These are phyloP conservation scores for Draba incana DNA, from an alignment of 345 rosid species.

Conservation along the genomic window DNA sequence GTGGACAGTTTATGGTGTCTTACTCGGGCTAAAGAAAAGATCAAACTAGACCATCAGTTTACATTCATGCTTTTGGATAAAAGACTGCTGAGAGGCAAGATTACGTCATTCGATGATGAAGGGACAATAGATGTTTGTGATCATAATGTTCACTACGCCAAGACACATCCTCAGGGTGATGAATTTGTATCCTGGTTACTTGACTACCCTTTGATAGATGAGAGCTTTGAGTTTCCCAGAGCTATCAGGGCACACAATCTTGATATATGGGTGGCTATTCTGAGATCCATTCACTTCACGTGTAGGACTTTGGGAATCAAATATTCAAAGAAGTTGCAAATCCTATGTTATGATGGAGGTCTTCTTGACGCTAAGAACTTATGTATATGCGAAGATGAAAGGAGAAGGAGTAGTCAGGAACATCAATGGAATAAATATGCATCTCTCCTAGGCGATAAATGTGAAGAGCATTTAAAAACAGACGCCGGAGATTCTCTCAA, in stretches of 20 bases:
- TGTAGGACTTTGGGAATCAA: not conserved
- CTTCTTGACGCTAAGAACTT: not conserved
- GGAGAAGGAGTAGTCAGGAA: not conserved
- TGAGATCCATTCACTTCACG: slow-evolving; percentile 18
- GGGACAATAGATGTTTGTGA: slow-evolving; percentile 27
- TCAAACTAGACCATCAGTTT: slow-evolving; percentile 25
- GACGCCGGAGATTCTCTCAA: not conserved
- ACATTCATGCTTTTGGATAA: slow-evolving; percentile 37
- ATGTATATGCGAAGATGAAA: slow-evolving; percentile 12
- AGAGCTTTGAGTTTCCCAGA: slow-evolving; percentile 6
- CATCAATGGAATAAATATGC: slow-evolving; percentile 27
- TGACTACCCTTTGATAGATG: slow-evolving; percentile 6
- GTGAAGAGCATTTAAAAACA: not conserved
- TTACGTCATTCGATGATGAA: slow-evolving; percentile 35
- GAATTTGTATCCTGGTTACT: slow-evolving; percentile 31
- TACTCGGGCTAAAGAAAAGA: slow-evolving; percentile 33
- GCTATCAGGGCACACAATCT: slow-evolving; percentile 31
- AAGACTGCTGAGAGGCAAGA: slow-evolving; percentile 25
- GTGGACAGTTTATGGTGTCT: slow-evolving; percentile 21
- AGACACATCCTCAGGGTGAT: slow-evolving; percentile 34
- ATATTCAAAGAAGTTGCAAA: slow-evolving; percentile 4
- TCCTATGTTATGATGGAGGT: not conserved
- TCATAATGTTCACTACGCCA: slow-evolving; percentile 21
- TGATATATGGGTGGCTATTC: slow-evolving; percentile 31
- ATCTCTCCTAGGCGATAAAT: slow-evolving; percentile 8